A percentile compares a stretch with the other conserved stretches of the same genome.
Evolutionary conservation across 1,284 basidiomycete species (phyloP).

Genomic region (Apiotrichum laibachii): DNA sequence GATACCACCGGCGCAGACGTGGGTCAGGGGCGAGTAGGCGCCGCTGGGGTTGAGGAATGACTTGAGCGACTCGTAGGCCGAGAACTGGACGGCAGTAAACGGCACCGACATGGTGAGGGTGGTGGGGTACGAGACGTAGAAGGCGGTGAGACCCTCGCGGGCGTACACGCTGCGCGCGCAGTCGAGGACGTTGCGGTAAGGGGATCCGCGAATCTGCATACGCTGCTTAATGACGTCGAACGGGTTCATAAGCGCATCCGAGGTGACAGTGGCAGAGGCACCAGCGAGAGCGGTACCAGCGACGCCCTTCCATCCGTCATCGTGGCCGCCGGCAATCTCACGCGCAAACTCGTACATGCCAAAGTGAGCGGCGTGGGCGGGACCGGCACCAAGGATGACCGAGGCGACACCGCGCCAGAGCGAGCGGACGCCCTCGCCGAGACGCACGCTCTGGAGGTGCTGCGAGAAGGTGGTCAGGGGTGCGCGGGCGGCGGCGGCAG

Average conservation of each 20-base stretch:
- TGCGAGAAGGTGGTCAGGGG: conserved; percentile 41
- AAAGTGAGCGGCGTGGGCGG: conserved; percentile 97
- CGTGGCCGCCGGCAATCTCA: conserved; percentile 76
- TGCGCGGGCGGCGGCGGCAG: conserved; percentile 24
- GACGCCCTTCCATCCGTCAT: conserved; percentile 48
- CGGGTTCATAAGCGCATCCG: conserved; percentile 98
- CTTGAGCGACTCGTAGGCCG: conserved; percentile 93
- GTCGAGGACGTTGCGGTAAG: conserved; percentile 76
- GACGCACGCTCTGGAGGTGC: conserved; percentile 60
- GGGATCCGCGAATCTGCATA: conserved; percentile 94
- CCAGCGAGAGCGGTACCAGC: conserved; percentile 75
- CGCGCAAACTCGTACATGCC: conserved; percentile 94
- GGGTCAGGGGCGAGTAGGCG: conserved; percentile 84
- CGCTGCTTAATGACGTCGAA: conserved; percentile 99
- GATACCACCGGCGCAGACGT: conserved; percentile 85
- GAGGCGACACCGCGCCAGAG: conserved; percentile 96
- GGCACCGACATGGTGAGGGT: conserved; percentile 96
- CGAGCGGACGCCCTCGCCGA: conserved; percentile 84
- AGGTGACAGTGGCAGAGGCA: conserved; percentile 88
- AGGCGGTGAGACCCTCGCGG: conserved; percentile 82
- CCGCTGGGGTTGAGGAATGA: conserved; percentile 78
- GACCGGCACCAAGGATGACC: conserved; percentile 96
- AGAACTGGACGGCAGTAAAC: conserved; percentile 97
- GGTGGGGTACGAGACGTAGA: conserved; percentile 98
- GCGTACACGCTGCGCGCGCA: conserved; percentile 79